Base-by-base conservation (phyloP, 2,329 filamentous ascomycete species). In the Pseudopithomyces chartarum region DNA sequence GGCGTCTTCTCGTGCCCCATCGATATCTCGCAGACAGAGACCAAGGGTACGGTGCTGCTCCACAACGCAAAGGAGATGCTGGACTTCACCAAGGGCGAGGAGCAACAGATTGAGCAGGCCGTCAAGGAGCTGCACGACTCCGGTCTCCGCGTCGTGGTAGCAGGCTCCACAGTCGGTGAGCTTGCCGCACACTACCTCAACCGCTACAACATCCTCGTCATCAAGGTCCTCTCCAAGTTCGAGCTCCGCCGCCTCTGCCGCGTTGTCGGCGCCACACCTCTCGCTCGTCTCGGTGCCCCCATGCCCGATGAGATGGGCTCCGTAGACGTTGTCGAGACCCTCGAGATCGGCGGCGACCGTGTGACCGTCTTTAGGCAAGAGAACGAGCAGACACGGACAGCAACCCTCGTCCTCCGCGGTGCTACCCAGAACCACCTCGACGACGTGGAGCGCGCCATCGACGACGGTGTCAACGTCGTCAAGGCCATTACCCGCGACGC, bases 301-400 rank as follows among this genome's bases (percentile, higher is more conserved):
- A 99, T 99, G 95, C 95, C 96, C n/a, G 95, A 99, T 68, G 95
- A 99, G 84, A 98, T 97, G 93, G 95, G 95, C 63, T 90, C 80
- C 68, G 87, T 99, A 62, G 95, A 99, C 75, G 79, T 99, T 55
- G 95, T 99, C 32, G 95, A 99, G 84, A 98, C 96, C 1, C 85
- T 96, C 43, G 95, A 99, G 80, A 98, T 99, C 75, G 95, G 95
- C 63, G 95, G 95, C 67, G 95, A 99, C 82, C 90, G 95, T 60
- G 96, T 99, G 57, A 99, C 95, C 40, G 94, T 99, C 57, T 99
- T 99, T 86, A 86, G 96, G 70, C 95, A 99, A 83, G 95, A 99
- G 77, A 88, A 92, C 72, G 92, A 97, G 69, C 85, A 88, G 54
- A 98, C 96, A 49, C 87, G 93, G 70, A 99, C 95, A 50, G 91